Base-by-base conservation (phyloP, 306 rosid genomes). In the Crotalaria pallida region DNA sequence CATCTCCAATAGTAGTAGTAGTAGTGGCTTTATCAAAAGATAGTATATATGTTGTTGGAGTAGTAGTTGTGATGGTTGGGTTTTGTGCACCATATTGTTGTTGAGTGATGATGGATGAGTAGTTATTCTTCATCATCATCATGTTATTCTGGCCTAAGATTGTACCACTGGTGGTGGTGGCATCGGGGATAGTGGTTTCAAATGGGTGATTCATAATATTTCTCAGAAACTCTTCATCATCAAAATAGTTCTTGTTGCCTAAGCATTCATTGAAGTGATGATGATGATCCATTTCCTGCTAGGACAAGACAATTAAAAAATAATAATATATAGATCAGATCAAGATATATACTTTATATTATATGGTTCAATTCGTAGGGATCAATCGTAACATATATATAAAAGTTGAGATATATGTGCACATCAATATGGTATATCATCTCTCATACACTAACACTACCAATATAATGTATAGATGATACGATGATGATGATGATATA, bases 11-110 rank as follows among this genome's bases (percentile, higher is more conserved):
- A n/a, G n/a, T 62, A 64, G 71, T 60, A 72, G 34, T 61, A 61
- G 71, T 15, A 53, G 68, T n/a, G 16, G 74, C 58, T 45, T 75
- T 65, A 21, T 74, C 79, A n/a, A 65, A 74, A 55, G 79, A 55
- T 24, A 65, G 59, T 17, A 56, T 26, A 56, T 13, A 65, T 6
- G 67, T 19, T 11, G 67, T 44, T 44, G 67, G 65, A 58, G 75
- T 10, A n/a, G n/a, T n/a, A n/a, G n/a, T n/a, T n/a, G n/a, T 6
- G 56, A 19, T n/a, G 7, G 59, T 15, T 43, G 68, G 18, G 21
- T 70, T 56, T 16, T 17, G 19, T 56, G 16, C 38, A 52, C 10
- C 16, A 52, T 65, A 26, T 47, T 52, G 15, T 47, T 52, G 15
- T 11, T 41, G 47, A 41, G 47, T 16, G 16, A 11, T 16, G 43